Evolutionary conservation across 2,329 filamentous ascomycete species (phyloP).

Genomic region (Fusarium phyllophilum): DNA sequence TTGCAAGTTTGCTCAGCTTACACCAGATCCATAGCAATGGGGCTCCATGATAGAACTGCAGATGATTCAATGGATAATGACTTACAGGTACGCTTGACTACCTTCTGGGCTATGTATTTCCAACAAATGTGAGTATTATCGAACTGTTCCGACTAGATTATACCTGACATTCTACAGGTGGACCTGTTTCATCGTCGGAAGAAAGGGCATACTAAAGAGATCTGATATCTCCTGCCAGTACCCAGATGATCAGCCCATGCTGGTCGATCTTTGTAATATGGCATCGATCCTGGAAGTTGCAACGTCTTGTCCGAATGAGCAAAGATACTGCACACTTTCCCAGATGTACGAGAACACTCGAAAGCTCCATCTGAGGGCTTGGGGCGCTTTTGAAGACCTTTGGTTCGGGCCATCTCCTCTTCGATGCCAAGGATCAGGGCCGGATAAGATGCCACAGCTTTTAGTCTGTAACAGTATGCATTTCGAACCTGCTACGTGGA

Average conservation of each 20-base stretch:
- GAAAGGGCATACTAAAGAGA: neutral
- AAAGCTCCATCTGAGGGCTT: neutral
- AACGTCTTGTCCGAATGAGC: neutral
- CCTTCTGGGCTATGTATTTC: neutral
- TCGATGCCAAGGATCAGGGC: neutral
- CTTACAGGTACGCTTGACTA: neutral
- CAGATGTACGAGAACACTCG: neutral
- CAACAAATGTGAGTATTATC: neutral
- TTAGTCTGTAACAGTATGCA: neutral
- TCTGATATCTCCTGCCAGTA: neutral
- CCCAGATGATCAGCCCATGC: neutral
- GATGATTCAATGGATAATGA: too few relatives aligned
- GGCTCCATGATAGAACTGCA: neutral
- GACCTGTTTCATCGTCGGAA: neutral
- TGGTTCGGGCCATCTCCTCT: neutral
- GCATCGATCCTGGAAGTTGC: neutral
- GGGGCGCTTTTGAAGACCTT: neutral
- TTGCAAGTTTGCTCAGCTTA: neutral
- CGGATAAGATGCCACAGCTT: neutral
- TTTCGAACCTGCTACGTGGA: fast-evolving
- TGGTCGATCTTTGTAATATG: neutral
- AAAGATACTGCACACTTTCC: neutral
- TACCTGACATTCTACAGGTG: fast-evolving
- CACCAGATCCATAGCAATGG: neutral
- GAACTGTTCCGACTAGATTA: fast-evolving